Evolutionary conservation across 768 basidiomycete species (phyloP).

Genomic region (Pulveroboletus ravenelii): DNA sequence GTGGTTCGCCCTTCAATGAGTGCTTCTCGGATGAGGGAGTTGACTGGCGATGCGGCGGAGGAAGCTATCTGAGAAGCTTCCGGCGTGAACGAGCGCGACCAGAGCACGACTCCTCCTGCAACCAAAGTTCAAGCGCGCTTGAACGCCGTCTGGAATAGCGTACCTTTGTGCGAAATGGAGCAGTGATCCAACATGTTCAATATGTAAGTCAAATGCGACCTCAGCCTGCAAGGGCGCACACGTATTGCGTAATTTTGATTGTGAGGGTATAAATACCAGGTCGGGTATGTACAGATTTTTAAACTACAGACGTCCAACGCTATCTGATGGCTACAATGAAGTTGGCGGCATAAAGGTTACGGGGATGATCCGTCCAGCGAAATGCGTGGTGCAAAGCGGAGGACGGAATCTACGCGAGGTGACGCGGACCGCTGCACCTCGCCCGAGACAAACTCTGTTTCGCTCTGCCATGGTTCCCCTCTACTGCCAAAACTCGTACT

Average conservation of each 20-base stretch:
- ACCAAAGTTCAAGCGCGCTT: constrained; percentile 5
- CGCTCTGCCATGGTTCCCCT: constrained; percentile 21
- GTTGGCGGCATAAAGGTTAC: constrained; percentile 6
- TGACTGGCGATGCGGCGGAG: constrained; percentile 77
- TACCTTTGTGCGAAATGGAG: constrained; percentile 92
- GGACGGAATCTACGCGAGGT: not conserved
- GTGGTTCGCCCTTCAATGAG: constrained; percentile 85
- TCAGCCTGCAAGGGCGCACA: too few species aligned
- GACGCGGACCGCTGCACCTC: constrained; percentile 4
- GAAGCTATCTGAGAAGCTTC: constrained; percentile 65
- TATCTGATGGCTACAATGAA: constrained; percentile 22
- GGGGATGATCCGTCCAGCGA: constrained; percentile 11
- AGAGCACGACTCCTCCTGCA: constrained; percentile 86
- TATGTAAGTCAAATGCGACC: too few species aligned
- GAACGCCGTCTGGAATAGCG: not conserved
- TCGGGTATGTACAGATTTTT: constrained; percentile 3
- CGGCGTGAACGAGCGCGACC: constrained; percentile 94
- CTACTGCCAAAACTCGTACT: constrained; percentile 18
- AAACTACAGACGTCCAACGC: constrained; percentile 15
- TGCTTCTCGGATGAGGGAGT: constrained; percentile 83
- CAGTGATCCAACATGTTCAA: constrained; percentile 84
- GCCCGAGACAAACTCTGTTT: constrained; percentile 10
- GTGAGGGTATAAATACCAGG: constrained; percentile 2
- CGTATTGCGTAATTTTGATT: constrained; percentile 7
- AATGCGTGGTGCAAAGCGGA: constrained; percentile 11